These are phyloP conservation scores for Vanderwaltozyma polyspora DNA, from an alignment of 805 yeast genomes.

Conservation along the genomic window DNA sequence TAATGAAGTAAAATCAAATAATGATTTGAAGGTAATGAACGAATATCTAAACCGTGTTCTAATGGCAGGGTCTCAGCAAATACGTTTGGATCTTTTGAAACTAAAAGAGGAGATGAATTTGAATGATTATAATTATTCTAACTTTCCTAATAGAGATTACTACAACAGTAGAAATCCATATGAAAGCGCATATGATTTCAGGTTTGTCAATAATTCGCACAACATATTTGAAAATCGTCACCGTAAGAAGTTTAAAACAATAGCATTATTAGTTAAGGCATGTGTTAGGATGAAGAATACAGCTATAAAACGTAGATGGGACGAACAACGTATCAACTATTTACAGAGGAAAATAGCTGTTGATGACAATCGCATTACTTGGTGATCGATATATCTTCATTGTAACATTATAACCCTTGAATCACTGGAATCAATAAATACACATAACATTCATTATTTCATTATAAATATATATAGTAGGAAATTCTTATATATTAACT, in stretches of 20 bases:
- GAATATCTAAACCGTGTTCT: slow-evolving; percentile 24
- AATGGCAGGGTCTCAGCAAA: slow-evolving; percentile 21
- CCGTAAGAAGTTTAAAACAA: slow-evolving; percentile 18
- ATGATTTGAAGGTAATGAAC: slow-evolving; percentile 23
- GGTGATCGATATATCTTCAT: slow-evolving; percentile 7
- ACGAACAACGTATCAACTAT: slow-evolving; percentile 16
- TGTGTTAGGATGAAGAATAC: slow-evolving; percentile 21
- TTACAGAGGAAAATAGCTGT: slow-evolving; percentile 19
- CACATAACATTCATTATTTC: neutral
- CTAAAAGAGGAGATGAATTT: slow-evolving; percentile 13
- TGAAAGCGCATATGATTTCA: neutral
- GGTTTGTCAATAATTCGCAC: neutral
- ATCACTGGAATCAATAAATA: neutral
- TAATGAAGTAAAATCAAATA: slow-evolving; percentile 23
- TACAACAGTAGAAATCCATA: neutral
- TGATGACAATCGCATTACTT: slow-evolving; percentile 17
- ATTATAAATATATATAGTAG: too few species aligned
- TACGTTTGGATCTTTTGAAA: slow-evolving; percentile 21
- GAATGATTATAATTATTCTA: neutral
- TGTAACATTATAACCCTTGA: neutral
- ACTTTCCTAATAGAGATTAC: neutral
- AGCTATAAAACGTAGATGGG: slow-evolving; percentile 17
- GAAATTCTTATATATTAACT: too few species aligned
- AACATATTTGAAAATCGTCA: too few species aligned
- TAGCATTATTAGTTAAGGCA: slow-evolving; percentile 22